Percentiles rank a stretch among this genome's conserved stretches.
phyloP scores from a whole-genome alignment of 2,329 filamentous ascomycete genomes.

The Ceratocystis huliohia region DNA sequence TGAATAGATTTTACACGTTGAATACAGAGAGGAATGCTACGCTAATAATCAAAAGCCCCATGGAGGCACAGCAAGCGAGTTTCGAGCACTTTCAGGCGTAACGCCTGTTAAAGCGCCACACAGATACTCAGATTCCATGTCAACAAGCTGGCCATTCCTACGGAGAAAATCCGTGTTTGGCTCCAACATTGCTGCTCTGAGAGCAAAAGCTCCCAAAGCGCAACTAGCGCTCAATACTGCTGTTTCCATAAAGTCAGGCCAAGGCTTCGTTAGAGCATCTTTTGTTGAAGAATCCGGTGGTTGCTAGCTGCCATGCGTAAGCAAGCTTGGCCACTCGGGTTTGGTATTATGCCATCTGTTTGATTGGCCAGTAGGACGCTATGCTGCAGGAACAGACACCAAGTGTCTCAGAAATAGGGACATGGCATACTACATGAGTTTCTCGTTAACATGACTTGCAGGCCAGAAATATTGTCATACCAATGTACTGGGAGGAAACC shows the following conservation, averaged over 20 bases:
- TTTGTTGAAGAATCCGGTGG: conserved; percentile 54
- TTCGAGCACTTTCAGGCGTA: conserved; percentile 8
- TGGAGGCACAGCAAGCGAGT: background rate
- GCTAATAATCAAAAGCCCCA: background rate
- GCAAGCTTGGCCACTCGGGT: conserved; percentile 77
- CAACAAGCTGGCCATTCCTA: conserved; percentile 53
- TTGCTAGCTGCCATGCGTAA: conserved; percentile 42
- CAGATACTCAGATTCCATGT: conserved; percentile 69
- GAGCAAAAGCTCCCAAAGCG: conserved; percentile 66
- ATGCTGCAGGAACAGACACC: background rate
- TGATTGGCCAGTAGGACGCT: background rate
- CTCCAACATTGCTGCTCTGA: conserved; percentile 60
- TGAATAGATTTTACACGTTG: background rate
- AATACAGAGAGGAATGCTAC: background rate
- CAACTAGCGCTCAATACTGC: conserved; percentile 53
- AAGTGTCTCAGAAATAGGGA: background rate
- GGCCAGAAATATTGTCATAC: conserved; percentile 56
- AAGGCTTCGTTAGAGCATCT: conserved; percentile 54
- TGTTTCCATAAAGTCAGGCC: conserved; percentile 48
- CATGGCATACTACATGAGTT: conserved; percentile 28
- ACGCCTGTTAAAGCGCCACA: conserved; percentile 40
- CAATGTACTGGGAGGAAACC: conserved; percentile 54
- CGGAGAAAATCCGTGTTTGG: conserved; percentile 60
- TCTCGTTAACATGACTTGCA: conserved; percentile 54
- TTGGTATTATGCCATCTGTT: conserved; percentile 45